Evolutionary conservation across 805 yeast species (phyloP), one percentile per base, ranked within the genome.

Genomic region (Kuraishia hungarica): DNA sequence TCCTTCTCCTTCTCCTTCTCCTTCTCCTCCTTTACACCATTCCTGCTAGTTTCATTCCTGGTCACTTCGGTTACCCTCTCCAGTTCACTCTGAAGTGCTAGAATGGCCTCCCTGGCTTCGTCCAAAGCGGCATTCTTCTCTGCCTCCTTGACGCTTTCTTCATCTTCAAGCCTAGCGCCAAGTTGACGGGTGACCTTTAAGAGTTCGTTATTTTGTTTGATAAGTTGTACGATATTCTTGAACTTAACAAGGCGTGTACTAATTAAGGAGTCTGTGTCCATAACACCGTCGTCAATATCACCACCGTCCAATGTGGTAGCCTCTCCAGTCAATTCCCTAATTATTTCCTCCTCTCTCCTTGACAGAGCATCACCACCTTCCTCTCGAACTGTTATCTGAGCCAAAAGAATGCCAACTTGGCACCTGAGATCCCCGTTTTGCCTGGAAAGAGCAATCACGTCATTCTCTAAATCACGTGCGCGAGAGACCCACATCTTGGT

Each of bases 371-470:
- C 74, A 43, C 81, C 81, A n/a, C 80, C 72, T 53, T 76, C 77
- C 13, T 77, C 80, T 51, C 82, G 76, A 1, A 86, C 72, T 28
- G 82, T 75, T 1, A 88, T 74, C 63, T 87, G 89, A 17, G 86
- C 78, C 46, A 93, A 74, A 43, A 91, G 75, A 52, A 77, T 78
- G 60, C 88, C 89, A n/a, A 94, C 79, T 66, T 93, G 98, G 49
- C 84, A 82, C 6, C 96, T 88, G 47, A 93, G 72, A 63, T 93
- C 97, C 28, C 77, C 71, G 49, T 86, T 79, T 59, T 86, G 83
- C 55, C 78, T 80, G 50, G 78, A 75, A 58, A 87, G 66, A 4
- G 79, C 71, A 17, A 66, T 69, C 15, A 78, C 64, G 60, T 82
- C 86, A 24, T 72, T 66, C 58, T 76, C 77, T 49, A 72, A 67